These are phyloP conservation scores for Boletus holoroseus DNA, from an alignment of 1,284 basidiomycete species.

Conservation along the genomic window DNA sequence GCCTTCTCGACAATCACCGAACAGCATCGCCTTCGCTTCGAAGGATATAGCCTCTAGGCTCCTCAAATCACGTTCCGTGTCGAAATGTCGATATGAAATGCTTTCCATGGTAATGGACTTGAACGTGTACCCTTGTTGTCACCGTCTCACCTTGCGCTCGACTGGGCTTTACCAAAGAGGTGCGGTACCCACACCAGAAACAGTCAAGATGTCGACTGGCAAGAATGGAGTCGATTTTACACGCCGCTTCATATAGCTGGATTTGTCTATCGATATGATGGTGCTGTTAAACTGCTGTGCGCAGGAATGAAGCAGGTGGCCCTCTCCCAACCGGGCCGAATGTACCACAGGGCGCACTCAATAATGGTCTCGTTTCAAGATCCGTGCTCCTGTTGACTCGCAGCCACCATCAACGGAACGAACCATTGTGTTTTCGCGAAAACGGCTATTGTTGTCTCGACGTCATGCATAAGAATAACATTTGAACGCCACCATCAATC, in stretches of 20 bases:
- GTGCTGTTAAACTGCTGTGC: background rate
- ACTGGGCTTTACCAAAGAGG: background rate
- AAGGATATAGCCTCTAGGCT: slow-evolving; percentile 6
- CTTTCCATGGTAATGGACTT: background rate
- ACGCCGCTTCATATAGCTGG: background rate
- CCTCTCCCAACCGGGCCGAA: background rate
- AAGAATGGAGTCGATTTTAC: background rate
- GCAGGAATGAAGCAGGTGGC: background rate
- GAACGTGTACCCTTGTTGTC: background rate
- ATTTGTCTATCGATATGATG: background rate
- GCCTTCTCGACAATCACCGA: slow-evolving; percentile 19
- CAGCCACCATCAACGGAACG: background rate
- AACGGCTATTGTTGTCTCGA: background rate
- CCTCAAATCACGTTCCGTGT: background rate
- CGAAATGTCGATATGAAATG: slow-evolving; percentile 5
- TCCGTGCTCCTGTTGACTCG: background rate
- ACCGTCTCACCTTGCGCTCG: background rate
- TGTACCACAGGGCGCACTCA: background rate
- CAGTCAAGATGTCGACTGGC: background rate
- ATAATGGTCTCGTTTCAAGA: background rate
- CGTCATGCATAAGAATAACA: background rate
- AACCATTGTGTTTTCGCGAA: background rate
- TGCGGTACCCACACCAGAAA: background rate
- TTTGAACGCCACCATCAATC: background rate
- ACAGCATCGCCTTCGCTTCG: slow-evolving; percentile 1